A percentile compares a stretch with the other conserved stretches of the same genome.
Conservation (phyloP, 345 rosid genomes). For the Erodium maritimum region DNA sequence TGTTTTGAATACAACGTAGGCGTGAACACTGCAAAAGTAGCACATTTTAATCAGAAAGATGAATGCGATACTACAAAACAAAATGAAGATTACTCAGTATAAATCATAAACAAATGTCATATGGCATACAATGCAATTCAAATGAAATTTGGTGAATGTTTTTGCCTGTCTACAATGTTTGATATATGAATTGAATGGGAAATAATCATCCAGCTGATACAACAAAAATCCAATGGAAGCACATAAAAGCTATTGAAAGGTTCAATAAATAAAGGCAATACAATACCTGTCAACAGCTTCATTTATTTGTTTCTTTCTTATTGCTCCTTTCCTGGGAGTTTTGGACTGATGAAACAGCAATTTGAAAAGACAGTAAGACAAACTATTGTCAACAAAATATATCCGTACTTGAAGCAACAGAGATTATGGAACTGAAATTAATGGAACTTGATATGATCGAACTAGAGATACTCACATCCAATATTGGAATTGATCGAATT, state of each 20-base stretch:
- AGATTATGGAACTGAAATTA: not conserved
- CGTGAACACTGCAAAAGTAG: conserved; percentile 58
- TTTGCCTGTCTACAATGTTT: not conserved
- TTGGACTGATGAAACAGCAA: conserved; percentile 46
- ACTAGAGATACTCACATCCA: conserved; percentile 46
- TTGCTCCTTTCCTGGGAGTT: conserved; percentile 76
- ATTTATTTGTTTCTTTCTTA: conserved; percentile 57
- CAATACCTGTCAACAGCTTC: conserved; percentile 66
- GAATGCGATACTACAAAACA: too few species aligned
- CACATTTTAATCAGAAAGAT: too few species aligned
- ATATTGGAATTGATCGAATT: conserved; percentile 77
- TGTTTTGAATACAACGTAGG: conserved; percentile 73
- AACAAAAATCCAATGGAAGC: not conserved
- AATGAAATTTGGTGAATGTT: not conserved
- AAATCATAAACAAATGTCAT: conserved; percentile 1
- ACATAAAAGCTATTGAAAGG: not conserved
- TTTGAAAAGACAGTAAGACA: conserved; percentile 7
- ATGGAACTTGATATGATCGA: not conserved
- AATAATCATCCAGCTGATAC: not conserved
- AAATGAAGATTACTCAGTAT: too few species aligned
- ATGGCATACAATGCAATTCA: not conserved
- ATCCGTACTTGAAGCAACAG: not conserved
- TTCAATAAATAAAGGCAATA: not conserved
- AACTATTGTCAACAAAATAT: not conserved
- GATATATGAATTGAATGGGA: not conserved